A percentile compares a stretch with the other conserved stretches of the same genome.
These are phyloP conservation scores for Basidiobolus heterosporus DNA, from an alignment of 371 early-diverging fungal species.

Conservation along the genomic window DNA sequence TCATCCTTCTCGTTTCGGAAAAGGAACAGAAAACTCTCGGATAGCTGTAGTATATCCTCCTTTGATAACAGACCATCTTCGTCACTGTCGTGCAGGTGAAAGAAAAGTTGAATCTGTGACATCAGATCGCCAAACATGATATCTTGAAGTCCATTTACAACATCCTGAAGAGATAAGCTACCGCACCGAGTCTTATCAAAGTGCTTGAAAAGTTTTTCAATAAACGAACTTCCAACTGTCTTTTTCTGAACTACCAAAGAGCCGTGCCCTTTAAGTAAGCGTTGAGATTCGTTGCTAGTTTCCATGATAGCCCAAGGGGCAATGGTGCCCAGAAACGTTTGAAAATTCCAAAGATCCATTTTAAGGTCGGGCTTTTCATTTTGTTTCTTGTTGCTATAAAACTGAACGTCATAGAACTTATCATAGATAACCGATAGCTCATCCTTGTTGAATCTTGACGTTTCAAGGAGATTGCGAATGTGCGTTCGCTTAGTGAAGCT, in stretches of 20 bases:
- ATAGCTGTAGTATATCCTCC: constrained; percentile 73
- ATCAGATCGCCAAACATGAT: constrained; percentile 67
- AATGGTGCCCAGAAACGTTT: constrained; percentile 31
- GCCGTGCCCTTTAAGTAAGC: neutral
- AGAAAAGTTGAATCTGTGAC: constrained; percentile 65
- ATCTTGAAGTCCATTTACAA: constrained; percentile 56
- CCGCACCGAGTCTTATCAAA: constrained; percentile 16
- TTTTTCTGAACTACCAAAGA: constrained; percentile 2
- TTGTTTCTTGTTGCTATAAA: constrained; percentile 28
- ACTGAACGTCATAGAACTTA: constrained; percentile 67
- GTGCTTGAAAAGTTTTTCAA: constrained; percentile 3
- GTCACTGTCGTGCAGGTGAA: constrained; percentile 65
- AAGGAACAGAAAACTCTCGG: constrained; percentile 73
- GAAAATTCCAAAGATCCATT: constrained; percentile 47
- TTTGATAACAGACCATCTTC: constrained; percentile 50
- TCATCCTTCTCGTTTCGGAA: constrained; percentile 45
- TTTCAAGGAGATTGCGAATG: constrained; percentile 59
- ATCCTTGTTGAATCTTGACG: constrained; percentile 62
- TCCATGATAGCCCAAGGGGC: constrained; percentile 35
- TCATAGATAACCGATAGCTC: constrained; percentile 78
- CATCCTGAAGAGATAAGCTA: constrained; percentile 53
- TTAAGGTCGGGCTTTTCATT: constrained; percentile 13
- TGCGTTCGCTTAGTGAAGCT: constrained; percentile 79
- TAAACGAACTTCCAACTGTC: constrained; percentile 3
- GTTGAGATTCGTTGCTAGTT: constrained; percentile 4